These are phyloP conservation scores for Rhytidiadelphus loreus DNA, from an alignment of 225 moss, liverwort and hornwort genomes.

Conservation along the genomic window DNA sequence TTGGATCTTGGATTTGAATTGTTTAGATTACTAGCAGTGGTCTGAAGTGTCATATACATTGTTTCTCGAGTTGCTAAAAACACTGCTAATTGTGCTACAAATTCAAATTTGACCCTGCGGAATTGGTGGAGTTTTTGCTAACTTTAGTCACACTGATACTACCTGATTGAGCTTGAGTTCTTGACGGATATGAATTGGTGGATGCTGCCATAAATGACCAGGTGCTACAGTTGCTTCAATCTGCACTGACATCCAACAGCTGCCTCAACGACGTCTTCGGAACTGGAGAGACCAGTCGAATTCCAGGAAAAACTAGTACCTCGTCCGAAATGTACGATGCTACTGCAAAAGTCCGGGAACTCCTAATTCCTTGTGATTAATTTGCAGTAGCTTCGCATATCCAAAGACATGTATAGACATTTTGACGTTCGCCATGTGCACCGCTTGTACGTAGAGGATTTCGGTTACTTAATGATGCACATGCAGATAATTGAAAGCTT, in stretches of 20 bases:
- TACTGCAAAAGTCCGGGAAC: background rate
- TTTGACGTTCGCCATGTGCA: background rate
- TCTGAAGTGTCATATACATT: background rate
- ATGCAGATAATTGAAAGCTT: background rate
- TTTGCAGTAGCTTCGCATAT: background rate
- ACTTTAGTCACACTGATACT: background rate
- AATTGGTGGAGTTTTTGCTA: background rate
- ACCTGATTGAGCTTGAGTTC: background rate
- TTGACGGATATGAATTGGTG: background rate
- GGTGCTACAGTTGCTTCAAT: background rate
- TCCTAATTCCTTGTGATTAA: background rate
- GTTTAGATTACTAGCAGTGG: background rate
- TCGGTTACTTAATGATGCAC: background rate
- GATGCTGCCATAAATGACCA: background rate
- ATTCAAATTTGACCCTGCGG: background rate
- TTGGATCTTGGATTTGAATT: background rate
- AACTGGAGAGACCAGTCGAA: background rate
- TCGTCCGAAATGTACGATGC: background rate
- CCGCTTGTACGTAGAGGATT: background rate
- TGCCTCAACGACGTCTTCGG: background rate
- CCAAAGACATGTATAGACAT: background rate
- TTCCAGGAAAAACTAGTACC: background rate
- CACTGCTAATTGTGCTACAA: background rate
- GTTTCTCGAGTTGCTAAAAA: background rate
- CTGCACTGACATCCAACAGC: background rate